Conservation (phyloP, 73 alveolate genomes). For the Paraurostyla sp. region DNA sequence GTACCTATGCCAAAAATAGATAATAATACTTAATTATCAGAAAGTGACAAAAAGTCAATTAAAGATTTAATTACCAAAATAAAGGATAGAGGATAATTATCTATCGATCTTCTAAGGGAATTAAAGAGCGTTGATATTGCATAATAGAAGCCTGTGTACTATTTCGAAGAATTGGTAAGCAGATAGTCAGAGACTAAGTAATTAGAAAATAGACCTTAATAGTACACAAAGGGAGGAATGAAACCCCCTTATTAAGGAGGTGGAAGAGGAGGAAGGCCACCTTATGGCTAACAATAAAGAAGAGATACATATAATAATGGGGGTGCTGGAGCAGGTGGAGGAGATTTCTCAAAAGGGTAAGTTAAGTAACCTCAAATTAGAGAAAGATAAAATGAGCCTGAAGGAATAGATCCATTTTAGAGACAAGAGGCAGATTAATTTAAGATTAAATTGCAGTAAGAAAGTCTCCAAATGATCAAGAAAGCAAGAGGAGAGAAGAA, state of each 20-base stretch:
- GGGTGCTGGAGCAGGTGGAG: no score
- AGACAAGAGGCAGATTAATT: constrained; percentile 42
- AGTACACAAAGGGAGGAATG: no score
- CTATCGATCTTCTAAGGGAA: not conserved
- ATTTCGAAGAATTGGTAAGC: no score
- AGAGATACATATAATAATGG: no score
- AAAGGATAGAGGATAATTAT: not conserved
- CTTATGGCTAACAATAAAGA: no score
- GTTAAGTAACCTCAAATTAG: not conserved
- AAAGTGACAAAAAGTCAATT: not conserved
- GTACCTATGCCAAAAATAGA: no score
- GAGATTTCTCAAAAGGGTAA: not conserved
- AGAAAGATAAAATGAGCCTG: not conserved
- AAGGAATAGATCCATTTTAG: not conserved
- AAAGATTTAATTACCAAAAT: not conserved
- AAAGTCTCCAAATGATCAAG: not conserved
- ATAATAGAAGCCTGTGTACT: not conserved
- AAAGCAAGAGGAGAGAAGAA: constrained; percentile 14
- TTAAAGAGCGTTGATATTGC: not conserved
- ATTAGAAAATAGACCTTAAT: no score
- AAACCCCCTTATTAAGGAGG: no score
- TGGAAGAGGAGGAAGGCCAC: no score
- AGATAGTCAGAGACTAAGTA: no score
- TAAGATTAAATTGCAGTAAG: not conserved
- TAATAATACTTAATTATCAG: no score